phyloP scores from a whole-genome alignment of 208 protist genomes.

The Acanthamoeba royreba region DNA sequence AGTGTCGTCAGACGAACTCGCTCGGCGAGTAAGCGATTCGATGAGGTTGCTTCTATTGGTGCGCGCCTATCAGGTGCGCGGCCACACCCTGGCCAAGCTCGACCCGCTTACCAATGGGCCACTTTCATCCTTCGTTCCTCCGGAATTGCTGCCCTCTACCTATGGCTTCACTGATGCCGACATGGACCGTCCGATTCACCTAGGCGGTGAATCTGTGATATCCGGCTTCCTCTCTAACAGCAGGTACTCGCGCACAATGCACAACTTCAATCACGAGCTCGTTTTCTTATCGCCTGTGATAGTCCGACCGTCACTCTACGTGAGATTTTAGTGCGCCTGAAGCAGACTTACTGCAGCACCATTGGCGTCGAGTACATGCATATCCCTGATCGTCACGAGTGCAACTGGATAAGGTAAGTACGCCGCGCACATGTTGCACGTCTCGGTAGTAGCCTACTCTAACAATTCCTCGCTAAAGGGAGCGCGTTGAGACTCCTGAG shows the following conservation, averaged over 20 bases:
- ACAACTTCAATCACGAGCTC: not conserved
- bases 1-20: not conserved
- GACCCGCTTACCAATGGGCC: constrained; percentile 64
- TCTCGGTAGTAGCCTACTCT: not conserved
- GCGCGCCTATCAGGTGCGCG: constrained; percentile 66
- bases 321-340: constrained; percentile 61
- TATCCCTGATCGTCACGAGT: constrained; percentile 85
- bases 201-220: constrained; percentile 47
- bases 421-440: not conserved
- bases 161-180: constrained; percentile 78
- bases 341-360: constrained; percentile 81
- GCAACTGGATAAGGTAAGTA: constrained; percentile 87
- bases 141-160: constrained; percentile 53
- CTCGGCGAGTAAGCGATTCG: not conserved
- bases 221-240: constrained; percentile 33
- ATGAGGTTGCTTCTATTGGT: constrained; percentile 54
- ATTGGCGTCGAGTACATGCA: constrained; percentile 94
- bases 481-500: constrained; percentile 83
- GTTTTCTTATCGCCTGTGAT: not conserved
- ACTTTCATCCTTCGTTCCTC: not conserved
- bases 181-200: constrained; percentile 59
- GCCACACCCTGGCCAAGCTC: constrained; percentile 69
- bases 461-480: not conserved
- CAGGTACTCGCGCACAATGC: not conserved
- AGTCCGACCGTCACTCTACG: constrained; percentile 56